Percentiles rank a stretch among this genome's conserved stretches.
Conservation (phyloP, 257 asterid species). For the Nemophila menziesii region DNA sequence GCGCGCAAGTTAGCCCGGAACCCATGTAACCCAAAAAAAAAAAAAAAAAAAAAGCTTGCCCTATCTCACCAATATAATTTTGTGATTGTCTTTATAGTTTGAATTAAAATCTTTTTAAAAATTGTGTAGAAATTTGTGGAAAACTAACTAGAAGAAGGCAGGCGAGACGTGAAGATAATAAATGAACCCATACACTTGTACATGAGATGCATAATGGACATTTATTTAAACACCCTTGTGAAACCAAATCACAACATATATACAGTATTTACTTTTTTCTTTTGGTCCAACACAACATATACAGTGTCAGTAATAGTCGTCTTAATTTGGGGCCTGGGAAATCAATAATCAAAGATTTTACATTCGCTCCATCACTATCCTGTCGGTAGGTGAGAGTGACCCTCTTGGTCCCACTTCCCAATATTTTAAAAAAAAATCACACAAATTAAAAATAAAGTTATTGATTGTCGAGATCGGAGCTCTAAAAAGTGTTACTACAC, state of each 20-base stretch:
- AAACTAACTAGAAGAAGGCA: slow-evolving; percentile 16
- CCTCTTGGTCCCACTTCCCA: slow-evolving; percentile 13
- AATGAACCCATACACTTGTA: slow-evolving; percentile 14
- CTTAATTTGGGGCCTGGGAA: slow-evolving; percentile 8
- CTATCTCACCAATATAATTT: too few species aligned
- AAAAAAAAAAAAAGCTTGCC: too few species aligned
- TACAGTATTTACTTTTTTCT: not conserved
- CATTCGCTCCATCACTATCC: slow-evolving; percentile 35
- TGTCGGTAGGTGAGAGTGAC: slow-evolving; percentile 42
- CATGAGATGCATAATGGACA: slow-evolving; percentile 15
- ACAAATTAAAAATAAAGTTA: not conserved
- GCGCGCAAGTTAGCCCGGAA: too few species aligned
- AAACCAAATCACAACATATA: not conserved
- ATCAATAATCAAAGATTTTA: slow-evolving; percentile 19
- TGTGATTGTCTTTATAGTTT: too few species aligned
- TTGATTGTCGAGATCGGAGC: too few species aligned
- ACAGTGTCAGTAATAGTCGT: too few species aligned
- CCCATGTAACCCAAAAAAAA: too few species aligned
- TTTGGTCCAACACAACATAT: too few species aligned
- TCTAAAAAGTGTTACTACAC: too few species aligned
- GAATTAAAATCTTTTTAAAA: too few species aligned
- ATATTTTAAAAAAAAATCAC: too few species aligned
- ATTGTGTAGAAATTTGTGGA: slow-evolving; percentile 2
- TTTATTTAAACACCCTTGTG: not conserved
- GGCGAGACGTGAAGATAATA: slow-evolving; percentile 32